A percentile compares a stretch with the other conserved stretches of the same genome.
These are phyloP conservation scores for Syzygium malaccense DNA, from an alignment of 441 rosid species.

Conservation along the genomic window DNA sequence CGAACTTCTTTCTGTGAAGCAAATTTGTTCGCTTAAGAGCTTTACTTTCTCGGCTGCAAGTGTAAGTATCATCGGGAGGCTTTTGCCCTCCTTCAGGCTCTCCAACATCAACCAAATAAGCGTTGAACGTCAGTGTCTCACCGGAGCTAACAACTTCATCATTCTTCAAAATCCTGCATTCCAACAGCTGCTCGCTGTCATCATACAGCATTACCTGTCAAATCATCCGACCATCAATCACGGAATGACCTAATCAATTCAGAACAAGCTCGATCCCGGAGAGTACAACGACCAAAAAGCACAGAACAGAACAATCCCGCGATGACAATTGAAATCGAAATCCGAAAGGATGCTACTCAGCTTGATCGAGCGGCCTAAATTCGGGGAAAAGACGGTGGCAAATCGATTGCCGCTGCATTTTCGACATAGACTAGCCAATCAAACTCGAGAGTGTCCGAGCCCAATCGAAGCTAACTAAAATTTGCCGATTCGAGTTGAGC, in stretches of 20 bases:
- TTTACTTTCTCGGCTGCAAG: conserved; percentile 14
- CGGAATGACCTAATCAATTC: neutral
- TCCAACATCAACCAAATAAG: too few species aligned
- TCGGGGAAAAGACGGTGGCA: neutral
- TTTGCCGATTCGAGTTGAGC: neutral
- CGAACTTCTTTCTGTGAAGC: conserved; percentile 29
- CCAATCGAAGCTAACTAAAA: neutral
- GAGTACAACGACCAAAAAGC: neutral
- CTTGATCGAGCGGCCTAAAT: neutral
- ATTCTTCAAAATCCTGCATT: conserved; percentile 12
- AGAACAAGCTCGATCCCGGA: neutral
- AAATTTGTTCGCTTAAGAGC: conserved; percentile 12
- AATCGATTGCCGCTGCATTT: neutral
- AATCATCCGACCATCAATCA: conserved; percentile 1
- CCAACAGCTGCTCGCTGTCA: conserved; percentile 58
- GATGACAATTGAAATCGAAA: too few species aligned
- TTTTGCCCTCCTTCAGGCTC: too few species aligned
- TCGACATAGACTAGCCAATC: neutral
- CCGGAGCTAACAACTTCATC: too few species aligned
- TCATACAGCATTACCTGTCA: conserved; percentile 64
- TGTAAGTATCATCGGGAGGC: conserved; percentile 8
- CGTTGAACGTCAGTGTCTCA: too few species aligned
- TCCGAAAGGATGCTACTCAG: neutral
- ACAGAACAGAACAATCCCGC: too few species aligned
- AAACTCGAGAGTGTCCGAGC: neutral